Conservation (phyloP, 2,329 filamentous ascomycete genomes). For the Calonectria pseudoreteaudii region DNA sequence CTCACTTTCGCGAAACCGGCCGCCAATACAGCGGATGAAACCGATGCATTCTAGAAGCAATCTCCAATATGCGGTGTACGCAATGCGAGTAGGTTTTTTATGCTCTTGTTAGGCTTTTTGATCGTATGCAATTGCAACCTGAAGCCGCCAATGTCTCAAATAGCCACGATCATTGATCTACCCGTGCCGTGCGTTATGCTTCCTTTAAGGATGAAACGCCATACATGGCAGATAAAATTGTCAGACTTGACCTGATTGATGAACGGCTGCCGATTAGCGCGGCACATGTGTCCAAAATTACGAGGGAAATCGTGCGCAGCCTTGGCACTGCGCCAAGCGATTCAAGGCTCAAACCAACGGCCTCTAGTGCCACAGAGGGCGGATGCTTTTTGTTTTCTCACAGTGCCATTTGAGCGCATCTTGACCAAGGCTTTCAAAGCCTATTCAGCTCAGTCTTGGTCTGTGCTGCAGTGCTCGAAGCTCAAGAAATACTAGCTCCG, state of each 20-base stretch:
- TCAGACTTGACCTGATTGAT: not conserved
- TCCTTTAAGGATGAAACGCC: not conserved
- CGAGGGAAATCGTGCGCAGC: not conserved
- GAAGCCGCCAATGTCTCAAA: not conserved
- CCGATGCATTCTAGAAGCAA: not conserved
- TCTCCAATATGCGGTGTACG: not conserved
- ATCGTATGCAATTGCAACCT: not conserved
- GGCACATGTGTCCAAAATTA: not conserved
- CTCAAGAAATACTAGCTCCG: not conserved
- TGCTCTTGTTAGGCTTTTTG: not conserved
- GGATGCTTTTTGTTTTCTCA: rapidly evolving
- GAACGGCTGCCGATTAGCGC: not conserved
- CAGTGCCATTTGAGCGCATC: not conserved
- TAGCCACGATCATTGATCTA: not conserved
- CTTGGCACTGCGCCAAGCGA: not conserved
- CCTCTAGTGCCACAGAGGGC: not conserved
- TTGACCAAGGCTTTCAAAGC: not conserved
- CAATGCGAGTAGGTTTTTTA: not conserved
- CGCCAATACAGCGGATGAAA: not conserved
- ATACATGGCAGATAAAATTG: not conserved
- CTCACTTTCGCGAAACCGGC: too few species aligned
- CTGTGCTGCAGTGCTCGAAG: not conserved
- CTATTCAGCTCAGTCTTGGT: not conserved
- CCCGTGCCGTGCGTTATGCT: not conserved
- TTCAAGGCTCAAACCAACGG: not conserved